Evolutionary conservation across 768 basidiomycete species (phyloP).

Genomic region (Lactarius indigo): DNA sequence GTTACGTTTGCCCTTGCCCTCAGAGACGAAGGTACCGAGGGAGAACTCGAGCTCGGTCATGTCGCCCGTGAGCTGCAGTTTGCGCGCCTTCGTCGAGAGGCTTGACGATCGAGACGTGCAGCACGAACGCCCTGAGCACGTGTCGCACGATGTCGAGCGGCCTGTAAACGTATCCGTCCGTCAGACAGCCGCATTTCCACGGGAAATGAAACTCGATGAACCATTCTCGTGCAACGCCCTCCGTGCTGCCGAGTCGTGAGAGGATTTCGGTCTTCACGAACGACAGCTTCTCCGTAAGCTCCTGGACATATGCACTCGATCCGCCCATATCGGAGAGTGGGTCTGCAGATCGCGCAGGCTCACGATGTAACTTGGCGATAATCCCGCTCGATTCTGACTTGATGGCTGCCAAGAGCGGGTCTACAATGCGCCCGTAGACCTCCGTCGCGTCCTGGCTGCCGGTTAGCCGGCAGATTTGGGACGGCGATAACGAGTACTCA

Average conservation of each 20-base stretch:
- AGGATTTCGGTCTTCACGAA: slow-evolving; percentile 81
- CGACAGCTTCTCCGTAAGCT: slow-evolving; percentile 80
- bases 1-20: slow-evolving; percentile 50
- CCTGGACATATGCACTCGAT: slow-evolving; percentile 86
- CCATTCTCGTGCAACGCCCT: slow-evolving; percentile 74
- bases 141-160: slow-evolving; percentile 59
- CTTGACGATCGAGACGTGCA: slow-evolving; percentile 90
- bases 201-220: slow-evolving; percentile 33
- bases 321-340: slow-evolving; percentile 51
- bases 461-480: background rate
- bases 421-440: slow-evolving; percentile 53
- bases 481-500: slow-evolving; percentile 33
- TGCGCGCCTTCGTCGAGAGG: slow-evolving; percentile 93
- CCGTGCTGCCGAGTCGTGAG: slow-evolving; percentile 58
- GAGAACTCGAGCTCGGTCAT: slow-evolving; percentile 97
- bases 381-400: slow-evolving; percentile 78
- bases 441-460: slow-evolving; percentile 44
- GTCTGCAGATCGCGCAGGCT: slow-evolving; percentile 71
- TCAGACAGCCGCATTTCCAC: background rate
- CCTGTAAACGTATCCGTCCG: slow-evolving; percentile 20
- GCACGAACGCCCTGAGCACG: slow-evolving; percentile 79
- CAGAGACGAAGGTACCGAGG: slow-evolving; percentile 71
- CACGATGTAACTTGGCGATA: slow-evolving; percentile 77
- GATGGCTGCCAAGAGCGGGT: slow-evolving; percentile 64
- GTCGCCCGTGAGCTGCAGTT: slow-evolving; percentile 90